A percentile compares a stretch with the other conserved stretches of the same genome.
phyloP scores from a whole-genome alignment of 495 filamentous ascomycete species.

The Cladorrhinum samala region DNA sequence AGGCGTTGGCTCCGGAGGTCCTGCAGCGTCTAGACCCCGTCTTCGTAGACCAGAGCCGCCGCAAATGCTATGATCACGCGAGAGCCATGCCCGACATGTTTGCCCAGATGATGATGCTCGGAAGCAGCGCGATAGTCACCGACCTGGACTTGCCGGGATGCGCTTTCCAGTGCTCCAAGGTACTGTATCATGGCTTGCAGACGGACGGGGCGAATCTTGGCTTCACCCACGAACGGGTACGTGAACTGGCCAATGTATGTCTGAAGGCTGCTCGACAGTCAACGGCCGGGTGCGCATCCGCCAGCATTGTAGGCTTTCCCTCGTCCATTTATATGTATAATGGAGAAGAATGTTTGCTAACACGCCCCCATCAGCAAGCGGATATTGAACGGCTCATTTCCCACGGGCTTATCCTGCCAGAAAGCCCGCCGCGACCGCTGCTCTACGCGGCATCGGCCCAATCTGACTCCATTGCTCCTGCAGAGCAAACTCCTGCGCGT shows the following conservation, averaged over 20 bases:
- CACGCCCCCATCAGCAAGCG: slow-evolving; percentile 27
- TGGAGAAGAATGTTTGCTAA: slow-evolving; percentile 8
- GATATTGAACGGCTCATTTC: slow-evolving; percentile 41
- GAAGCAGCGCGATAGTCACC: slow-evolving; percentile 35
- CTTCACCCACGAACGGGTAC: slow-evolving; percentile 23
- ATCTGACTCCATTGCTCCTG: neutral
- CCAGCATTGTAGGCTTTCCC: slow-evolving; percentile 36
- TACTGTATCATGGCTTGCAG: slow-evolving; percentile 33
- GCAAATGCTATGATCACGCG: slow-evolving; percentile 42
- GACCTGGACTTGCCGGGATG: slow-evolving; percentile 45
- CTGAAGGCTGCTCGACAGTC: slow-evolving; percentile 21
- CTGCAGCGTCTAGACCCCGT: slow-evolving; percentile 34
- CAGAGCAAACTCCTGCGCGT: neutral
- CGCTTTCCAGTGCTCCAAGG: slow-evolving; percentile 41
- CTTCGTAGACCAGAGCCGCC: slow-evolving; percentile 33
- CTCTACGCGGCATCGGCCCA: neutral
- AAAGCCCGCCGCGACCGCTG: slow-evolving; percentile 1
- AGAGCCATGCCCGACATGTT: slow-evolving; percentile 45
- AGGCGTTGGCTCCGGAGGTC: slow-evolving; percentile 31
- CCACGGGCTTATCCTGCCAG: slow-evolving; percentile 23
- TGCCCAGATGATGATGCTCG: slow-evolving; percentile 33
- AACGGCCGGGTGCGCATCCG: slow-evolving; percentile 28
- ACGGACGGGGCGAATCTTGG: slow-evolving; percentile 15
- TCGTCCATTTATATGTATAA: neutral
- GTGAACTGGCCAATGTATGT: slow-evolving; percentile 24